phyloP scores from a whole-genome alignment of 805 yeast species.

The Sungouiozyma intestinalis region DNA sequence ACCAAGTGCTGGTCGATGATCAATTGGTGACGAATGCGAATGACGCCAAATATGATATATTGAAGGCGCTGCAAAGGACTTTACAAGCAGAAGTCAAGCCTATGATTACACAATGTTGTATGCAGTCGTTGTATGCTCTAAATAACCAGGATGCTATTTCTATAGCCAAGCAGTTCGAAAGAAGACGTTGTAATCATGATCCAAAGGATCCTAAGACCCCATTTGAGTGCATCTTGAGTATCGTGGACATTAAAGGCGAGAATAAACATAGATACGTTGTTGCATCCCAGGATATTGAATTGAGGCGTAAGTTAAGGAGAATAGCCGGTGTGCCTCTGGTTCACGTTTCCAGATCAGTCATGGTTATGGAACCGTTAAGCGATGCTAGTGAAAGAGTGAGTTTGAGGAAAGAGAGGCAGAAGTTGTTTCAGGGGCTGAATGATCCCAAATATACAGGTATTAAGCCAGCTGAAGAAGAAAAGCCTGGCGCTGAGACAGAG shows the following conservation, averaged over 20 bases:
- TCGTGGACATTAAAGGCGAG: slow-evolving; percentile 58
- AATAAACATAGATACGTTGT: slow-evolving; percentile 89
- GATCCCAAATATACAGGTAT: slow-evolving; percentile 43
- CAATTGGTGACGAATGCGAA: slow-evolving; percentile 58
- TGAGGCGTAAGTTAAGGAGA: slow-evolving; percentile 58
- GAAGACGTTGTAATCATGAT: slow-evolving; percentile 86
- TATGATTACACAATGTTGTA: slow-evolving; percentile 92
- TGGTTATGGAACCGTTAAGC: slow-evolving; percentile 92
- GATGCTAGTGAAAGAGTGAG: slow-evolving; percentile 49
- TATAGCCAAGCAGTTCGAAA: slow-evolving; percentile 72
- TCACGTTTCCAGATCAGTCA: slow-evolving; percentile 81
- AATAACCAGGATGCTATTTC: slow-evolving; percentile 68
- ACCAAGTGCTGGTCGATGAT: slow-evolving; percentile 81
- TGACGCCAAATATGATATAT: slow-evolving; percentile 62
- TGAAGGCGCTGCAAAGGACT: slow-evolving; percentile 68
- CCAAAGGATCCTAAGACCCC: slow-evolving; percentile 53
- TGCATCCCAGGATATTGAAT: slow-evolving; percentile 66
- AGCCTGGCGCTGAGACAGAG: slow-evolving; percentile 8
- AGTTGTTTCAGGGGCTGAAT: slow-evolving; percentile 72
- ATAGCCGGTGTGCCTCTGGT: slow-evolving; percentile 87
- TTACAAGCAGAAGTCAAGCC: slow-evolving; percentile 79
- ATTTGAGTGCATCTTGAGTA: slow-evolving; percentile 62
- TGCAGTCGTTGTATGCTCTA: slow-evolving; percentile 69
- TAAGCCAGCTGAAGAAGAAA: slow-evolving; percentile 16
- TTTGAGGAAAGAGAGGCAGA: slow-evolving; percentile 45